Base-by-base conservation (phyloP, 257 asterid species). In the Solanum neorickii region DNA sequence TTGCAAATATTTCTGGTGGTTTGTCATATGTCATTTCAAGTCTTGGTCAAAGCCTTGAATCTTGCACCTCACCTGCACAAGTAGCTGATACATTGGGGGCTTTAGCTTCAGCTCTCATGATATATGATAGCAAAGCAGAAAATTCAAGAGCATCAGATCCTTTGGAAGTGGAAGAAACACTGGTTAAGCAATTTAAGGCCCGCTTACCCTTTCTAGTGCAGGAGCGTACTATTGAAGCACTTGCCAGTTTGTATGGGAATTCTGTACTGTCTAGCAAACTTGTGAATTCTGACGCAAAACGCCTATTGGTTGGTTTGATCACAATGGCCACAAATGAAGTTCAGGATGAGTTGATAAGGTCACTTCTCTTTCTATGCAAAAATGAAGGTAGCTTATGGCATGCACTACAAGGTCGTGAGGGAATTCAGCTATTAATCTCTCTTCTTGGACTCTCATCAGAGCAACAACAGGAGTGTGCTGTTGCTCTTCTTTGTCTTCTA, bases 391-490 rank as follows among this genome's bases (percentile, higher is more conserved):
- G 93, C 85, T 91, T 97, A 91, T 97, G 99, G 99, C 96, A 92
- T 89, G 98, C 99, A 46, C 97, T 97, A 80, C 99, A 97, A 92
- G 99, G 99, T 18, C 99, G 99, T 52, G 99, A 97, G 87, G 99
- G 99, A 83, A 95, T 97, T 91, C 99, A 97, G 90, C 96, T 97
- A 66, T 92, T 97, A 89, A 97, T 97, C 87, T 95, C 99, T 69
- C 98, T 97, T 90, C 98, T 97, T 31, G 99, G 99, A 83, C 99
- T 97, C 87, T 97, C 99, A 78, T 97, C 99, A 13, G 99, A 97
- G 93, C 99, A 95, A 93, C 99, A 97, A 89, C 99, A 97, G 92
- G 99, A 97, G 91, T 95, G 98, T 92, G 98, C 99, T 83, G 99
- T 97, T 87, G 97, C 99, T 69, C 89, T 97, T 87, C 99, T 97